Base-by-base conservation (phyloP, 306 rosid genomes). In the Rosa persica region DNA sequence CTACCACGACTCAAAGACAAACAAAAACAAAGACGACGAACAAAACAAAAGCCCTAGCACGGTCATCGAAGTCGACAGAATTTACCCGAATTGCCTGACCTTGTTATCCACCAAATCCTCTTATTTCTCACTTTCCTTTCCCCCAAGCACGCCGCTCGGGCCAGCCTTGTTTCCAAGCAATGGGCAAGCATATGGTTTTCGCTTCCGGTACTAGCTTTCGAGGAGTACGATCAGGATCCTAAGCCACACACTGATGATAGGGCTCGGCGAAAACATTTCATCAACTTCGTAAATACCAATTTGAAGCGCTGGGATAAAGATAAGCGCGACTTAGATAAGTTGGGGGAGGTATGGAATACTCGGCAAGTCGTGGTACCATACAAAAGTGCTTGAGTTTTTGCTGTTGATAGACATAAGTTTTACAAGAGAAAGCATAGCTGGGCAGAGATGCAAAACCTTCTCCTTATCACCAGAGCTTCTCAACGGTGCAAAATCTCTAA, bases 371-470 rank as follows among this genome's bases (percentile, higher is more conserved):
- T 12, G 23, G 17, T 3, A 12, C 10, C 43, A 67, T 44, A 13
- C 16, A 36, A 0, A 44, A 5, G 12, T 81, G 72, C 65, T 11
- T 75, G 13, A 81, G 34, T 23, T 38, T 38, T 81, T 47, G 65
- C 67, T 1, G 51, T 36, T 58, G 8, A 47, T 13, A 0, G 66
- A 68, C 25, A 30, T 81, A 5, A 8, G 23, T 8, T 10, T 81
- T 23, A 6, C 7, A 20, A 20, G 1, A 7, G 8, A 30, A 22
- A 23, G 2, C 16, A 2, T 5, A 0, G 17, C 11, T 19, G 25
- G 17, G 19, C 13, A 13, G 0, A 60, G 7, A 17, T 11, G 73
- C 62, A 36, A 12, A 52, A 9, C 3, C 43, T 57, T 46, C 52
- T 13, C 4, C 42, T 6, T 75, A 6, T 70, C 84, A 38, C 43